Evolutionary conservation across 2,329 filamentous ascomycete species (phyloP), one percentile per base, ranked within the genome.

Genomic region (Fusarium veterinarium): DNA sequence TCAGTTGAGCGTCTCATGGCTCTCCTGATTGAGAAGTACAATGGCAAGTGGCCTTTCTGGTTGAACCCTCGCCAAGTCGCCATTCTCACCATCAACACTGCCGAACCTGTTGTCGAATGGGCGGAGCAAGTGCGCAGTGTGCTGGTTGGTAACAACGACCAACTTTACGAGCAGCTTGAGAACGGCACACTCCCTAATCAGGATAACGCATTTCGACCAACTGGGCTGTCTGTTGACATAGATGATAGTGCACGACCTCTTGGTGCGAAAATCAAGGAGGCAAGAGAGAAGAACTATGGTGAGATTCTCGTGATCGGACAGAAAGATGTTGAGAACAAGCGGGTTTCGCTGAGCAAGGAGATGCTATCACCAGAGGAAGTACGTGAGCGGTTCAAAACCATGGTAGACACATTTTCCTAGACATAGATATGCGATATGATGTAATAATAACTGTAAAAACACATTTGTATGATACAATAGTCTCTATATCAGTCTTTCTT

Each of bases 1-100:
- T 96, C 93, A 0, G 88, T 97, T 9, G 94, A 97, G 82, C 89
- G 95, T 49, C 90, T 97, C 69, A 91, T 97, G 87, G 94, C 94
- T 7, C 85, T 97, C 19, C 82, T 97, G 44, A 95, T 96, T 61
- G 95, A 97, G 81, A 92, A 93, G 73, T 94, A 95, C 75, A 87
- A 91, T 63, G 93, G 93, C 20, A 88, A 87, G 64, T 97, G 93
- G 90, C 94, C 94, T 7, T 95, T 97, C 80, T 97, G 94, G 95
- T 86, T 97, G 14, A 95, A 93, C 61, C 94, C 94, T 2, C 89
- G 91, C 10, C 95, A 96, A 78, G 91, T 90, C 45, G 89, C 92
- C 49, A 88, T 97, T 62, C 81, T 96, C 37, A 92, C 93, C 0
- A 87, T 95, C 59, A 94, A 93, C 76, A 86, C 91, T 53, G 87